A percentile compares a stretch with the other conserved stretches of the same genome.
These are phyloP conservation scores for Phaeolepiota aurea DNA, from an alignment of 768 basidiomycete species.

Conservation along the genomic window DNA sequence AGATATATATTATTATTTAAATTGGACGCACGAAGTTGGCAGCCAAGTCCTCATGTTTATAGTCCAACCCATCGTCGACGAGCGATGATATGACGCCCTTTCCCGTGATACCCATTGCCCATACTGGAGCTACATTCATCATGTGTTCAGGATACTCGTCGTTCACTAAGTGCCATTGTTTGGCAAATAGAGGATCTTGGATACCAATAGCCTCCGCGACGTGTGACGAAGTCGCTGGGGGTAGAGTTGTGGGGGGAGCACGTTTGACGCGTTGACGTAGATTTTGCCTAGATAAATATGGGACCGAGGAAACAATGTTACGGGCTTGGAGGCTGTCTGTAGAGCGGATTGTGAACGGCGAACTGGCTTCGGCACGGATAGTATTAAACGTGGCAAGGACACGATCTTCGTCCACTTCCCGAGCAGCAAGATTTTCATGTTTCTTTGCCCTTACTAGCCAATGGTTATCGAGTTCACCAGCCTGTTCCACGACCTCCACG, in stretches of 20 bases:
- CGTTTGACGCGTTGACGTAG: conserved; percentile 68
- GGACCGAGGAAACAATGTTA: conserved; percentile 46
- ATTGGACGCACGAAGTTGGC: conserved; percentile 78
- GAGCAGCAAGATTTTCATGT: conserved; percentile 16
- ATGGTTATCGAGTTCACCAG: conserved; percentile 72
- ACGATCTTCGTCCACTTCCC: conserved; percentile 30
- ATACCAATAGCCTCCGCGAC: conserved; percentile 60
- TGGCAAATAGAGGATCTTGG: conserved; percentile 69
- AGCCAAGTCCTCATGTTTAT: conserved; percentile 76
- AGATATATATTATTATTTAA: background rate
- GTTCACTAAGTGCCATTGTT: conserved; percentile 96
- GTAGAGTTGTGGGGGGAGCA: conserved; percentile 53
- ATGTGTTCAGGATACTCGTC: conserved; percentile 69
- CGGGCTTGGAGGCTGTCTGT: conserved; percentile 29
- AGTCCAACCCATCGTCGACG: conserved; percentile 94
- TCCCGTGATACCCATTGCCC: conserved; percentile 89
- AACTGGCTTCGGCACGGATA: conserved; percentile 28
- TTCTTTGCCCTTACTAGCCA: conserved; percentile 73
- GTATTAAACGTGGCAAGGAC: conserved; percentile 42
- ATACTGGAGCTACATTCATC: conserved; percentile 91
- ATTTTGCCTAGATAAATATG: conserved; percentile 50
- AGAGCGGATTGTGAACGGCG: conserved; percentile 30
- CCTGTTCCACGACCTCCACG: conserved; percentile 82
- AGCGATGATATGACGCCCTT: conserved; percentile 80
- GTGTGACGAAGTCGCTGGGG: conserved; percentile 29